phyloP scores from a whole-genome alignment of 1,284 basidiomycete genomes.

The Ganoderma lucidum region DNA sequence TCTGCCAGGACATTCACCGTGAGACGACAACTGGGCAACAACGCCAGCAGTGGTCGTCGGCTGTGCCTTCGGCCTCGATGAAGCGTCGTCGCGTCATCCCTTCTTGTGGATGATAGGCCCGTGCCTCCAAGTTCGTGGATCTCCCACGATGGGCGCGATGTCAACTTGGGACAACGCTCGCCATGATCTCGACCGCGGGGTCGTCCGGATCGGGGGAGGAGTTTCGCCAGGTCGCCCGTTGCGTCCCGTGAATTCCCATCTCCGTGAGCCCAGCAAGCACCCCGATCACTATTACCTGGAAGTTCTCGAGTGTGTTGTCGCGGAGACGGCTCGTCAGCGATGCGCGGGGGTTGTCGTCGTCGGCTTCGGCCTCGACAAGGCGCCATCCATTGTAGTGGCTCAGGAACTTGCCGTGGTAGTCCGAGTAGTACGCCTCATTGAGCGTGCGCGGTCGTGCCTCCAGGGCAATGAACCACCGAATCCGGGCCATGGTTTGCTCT shows the following conservation, averaged over 20 bases:
- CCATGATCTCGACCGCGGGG: constrained; percentile 69
- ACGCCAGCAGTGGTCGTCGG: too few species aligned
- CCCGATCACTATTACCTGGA: constrained; percentile 52
- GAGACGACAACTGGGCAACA: too few species aligned
- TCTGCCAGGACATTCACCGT: neutral
- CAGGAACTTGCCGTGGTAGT: constrained; percentile 42
- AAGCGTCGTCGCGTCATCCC: too few species aligned
- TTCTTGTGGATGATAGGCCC: too few species aligned
- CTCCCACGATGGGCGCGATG: neutral
- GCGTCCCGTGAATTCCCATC: constrained; percentile 52
- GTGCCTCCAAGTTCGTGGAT: too few species aligned
- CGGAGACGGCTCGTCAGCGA: constrained; percentile 20
- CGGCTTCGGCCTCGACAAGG: constrained; percentile 9
- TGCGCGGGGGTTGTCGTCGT: constrained; percentile 18
- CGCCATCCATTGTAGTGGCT: constrained; percentile 38
- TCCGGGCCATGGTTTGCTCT: constrained; percentile 47
- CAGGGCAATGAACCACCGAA: constrained; percentile 44
- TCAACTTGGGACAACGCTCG: constrained; percentile 74
- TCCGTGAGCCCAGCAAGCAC: constrained; percentile 51
- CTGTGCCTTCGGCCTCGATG: too few species aligned
- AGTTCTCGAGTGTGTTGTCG: neutral
- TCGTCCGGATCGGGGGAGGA: constrained; percentile 64
- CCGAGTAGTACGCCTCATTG: constrained; percentile 43
- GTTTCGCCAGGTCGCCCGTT: constrained; percentile 54
- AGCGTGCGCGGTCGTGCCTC: constrained; percentile 44